These are phyloP conservation scores for Parietichytrium sp. DNA, from an alignment of 108 stramenopile species.

Conservation along the genomic window DNA sequence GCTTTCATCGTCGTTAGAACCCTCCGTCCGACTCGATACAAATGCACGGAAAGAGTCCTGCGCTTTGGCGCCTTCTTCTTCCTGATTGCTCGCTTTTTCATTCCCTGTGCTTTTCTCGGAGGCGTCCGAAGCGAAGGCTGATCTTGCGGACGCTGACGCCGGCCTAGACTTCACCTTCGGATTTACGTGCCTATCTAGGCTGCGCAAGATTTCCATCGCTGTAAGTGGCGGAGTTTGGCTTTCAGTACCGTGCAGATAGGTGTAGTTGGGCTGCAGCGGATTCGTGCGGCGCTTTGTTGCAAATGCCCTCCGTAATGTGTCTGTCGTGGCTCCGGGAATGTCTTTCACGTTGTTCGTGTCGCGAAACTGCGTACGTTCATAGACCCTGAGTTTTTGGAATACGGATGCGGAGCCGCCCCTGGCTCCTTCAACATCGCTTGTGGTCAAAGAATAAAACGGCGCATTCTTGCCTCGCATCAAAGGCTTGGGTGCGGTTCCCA, in stretches of 20 bases:
- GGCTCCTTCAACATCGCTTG: background rate
- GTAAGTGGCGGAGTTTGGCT: constrained; percentile 4
- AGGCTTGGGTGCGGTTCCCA: background rate
- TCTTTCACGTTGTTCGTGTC: constrained; percentile 23
- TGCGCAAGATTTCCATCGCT: background rate
- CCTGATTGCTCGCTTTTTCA: too few species aligned
- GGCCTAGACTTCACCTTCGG: too few species aligned
- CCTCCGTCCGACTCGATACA: too few species aligned
- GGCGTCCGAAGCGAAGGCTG: too few species aligned
- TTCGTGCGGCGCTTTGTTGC: background rate
- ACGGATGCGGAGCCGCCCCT: background rate
- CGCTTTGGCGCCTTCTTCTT: too few species aligned
- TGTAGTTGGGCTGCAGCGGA: background rate
- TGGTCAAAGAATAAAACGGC: background rate
- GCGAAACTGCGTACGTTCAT: background rate
- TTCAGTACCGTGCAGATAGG: constrained; percentile 8
- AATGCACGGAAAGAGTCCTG: too few species aligned
- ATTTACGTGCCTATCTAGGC: too few species aligned
- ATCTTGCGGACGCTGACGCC: too few species aligned
- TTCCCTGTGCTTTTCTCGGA: background rate
- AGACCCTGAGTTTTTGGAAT: background rate
- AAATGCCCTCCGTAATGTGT: background rate
- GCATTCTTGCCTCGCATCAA: background rate
- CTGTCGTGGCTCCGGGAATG: constrained; percentile 26
- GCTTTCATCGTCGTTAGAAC: too few species aligned